Conservation (phyloP, 371 early-diverging fungal genomes). For the Syncephalastrum monosporum region DNA sequence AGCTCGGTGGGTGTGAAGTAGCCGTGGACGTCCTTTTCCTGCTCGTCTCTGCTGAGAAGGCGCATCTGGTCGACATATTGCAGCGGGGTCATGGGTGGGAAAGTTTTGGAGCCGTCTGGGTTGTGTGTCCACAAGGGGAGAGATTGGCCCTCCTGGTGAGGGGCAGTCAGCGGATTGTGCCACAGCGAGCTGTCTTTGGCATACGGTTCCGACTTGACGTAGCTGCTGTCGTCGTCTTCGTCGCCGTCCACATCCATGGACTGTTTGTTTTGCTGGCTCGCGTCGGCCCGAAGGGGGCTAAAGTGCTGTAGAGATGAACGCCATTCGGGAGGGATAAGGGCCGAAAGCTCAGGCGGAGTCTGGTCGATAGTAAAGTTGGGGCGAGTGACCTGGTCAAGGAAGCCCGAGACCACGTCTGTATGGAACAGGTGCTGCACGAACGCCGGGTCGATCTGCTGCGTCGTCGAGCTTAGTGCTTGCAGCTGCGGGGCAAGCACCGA, state of each 20-base stretch:
- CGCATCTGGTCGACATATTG: constrained; percentile 33
- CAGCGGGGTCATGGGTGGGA: constrained; percentile 41
- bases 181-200: neutral
- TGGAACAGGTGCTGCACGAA: constrained; percentile 29
- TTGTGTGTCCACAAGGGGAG: constrained; percentile 3
- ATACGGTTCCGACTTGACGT: neutral
- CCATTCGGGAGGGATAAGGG: constrained; percentile 20
- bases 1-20: constrained; percentile 29
- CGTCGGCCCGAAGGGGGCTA: constrained; percentile 1
- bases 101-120: constrained; percentile 15
- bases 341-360: constrained; percentile 16
- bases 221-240: neutral
- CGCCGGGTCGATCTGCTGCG: constrained; percentile 24
- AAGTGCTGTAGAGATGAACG: constrained; percentile 13
- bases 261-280: constrained; percentile 6
- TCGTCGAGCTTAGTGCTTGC: constrained; percentile 20
- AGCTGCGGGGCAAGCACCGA: constrained; percentile 32
- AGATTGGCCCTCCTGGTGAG: neutral
- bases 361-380: constrained; percentile 16
- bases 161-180: too few species aligned
- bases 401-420: constrained; percentile 22
- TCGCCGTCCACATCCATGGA: too few species aligned
- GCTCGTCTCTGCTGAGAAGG: neutral
- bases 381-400: constrained; percentile 21
- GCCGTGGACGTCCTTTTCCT: neutral